A percentile compares a stretch with the other conserved stretches of the same genome.
Conservation (phyloP, 345 rosid genomes). For the Brassica carinata region DNA sequence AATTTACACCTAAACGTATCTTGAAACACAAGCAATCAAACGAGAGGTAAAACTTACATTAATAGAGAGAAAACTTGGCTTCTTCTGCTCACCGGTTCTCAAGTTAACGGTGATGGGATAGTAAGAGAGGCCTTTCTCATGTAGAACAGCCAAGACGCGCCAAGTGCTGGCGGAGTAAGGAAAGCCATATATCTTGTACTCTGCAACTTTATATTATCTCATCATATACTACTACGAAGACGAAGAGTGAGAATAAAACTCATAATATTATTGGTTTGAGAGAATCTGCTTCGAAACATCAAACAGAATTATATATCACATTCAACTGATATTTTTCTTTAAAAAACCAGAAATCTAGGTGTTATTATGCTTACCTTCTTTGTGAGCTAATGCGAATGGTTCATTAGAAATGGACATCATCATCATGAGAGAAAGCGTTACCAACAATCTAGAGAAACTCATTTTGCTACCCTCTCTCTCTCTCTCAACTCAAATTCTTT, state of each 20-base stretch:
- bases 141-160: constrained; percentile 39
- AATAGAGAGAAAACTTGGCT: constrained; percentile 25
- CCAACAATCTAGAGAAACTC: neutral
- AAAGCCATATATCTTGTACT: constrained; percentile 28
- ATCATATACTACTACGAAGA: neutral
- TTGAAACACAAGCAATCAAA: neutral
- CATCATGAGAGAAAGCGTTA: neutral
- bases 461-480: neutral
- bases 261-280: neutral
- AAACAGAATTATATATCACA: neutral
- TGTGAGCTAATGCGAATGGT: constrained; percentile 9
- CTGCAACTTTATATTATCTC: constrained; percentile 9
- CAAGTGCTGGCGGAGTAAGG: constrained; percentile 33
- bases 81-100: constrained; percentile 20
- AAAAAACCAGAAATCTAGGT: neutral
- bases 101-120: constrained; percentile 27
- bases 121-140: constrained; percentile 33
- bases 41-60: constrained; percentile 19
- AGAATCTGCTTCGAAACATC: neutral
- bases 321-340: neutral
- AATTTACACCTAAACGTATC: neutral
- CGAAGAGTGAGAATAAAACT: neutral
- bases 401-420: neutral
- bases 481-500: neutral
- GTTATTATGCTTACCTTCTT: constrained; percentile 17